Conservation (phyloP, 306 rosid genomes). For the Prunus campanulata region DNA sequence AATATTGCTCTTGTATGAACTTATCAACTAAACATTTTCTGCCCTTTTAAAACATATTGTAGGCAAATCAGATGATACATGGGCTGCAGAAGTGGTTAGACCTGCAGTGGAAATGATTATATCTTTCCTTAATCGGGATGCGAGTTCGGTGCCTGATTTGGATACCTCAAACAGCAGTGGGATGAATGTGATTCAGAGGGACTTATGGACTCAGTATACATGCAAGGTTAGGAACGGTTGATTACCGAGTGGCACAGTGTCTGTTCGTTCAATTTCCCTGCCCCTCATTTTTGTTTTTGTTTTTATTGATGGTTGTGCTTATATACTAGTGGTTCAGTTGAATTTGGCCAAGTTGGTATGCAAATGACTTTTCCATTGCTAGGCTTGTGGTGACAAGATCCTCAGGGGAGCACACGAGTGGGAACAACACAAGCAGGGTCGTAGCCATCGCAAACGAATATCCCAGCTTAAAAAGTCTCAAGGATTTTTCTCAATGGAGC, state of each 20-base stretch:
- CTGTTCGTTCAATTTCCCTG: not conserved
- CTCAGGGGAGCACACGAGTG: slow-evolving; percentile 88
- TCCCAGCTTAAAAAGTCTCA: slow-evolving; percentile 50
- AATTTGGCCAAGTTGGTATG: not conserved
- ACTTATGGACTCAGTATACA: slow-evolving; percentile 79
- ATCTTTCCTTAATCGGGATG: slow-evolving; percentile 47
- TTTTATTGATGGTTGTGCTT: not conserved
- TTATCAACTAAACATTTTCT: not conserved
- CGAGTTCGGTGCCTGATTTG: slow-evolving; percentile 24
- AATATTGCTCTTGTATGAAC: not conserved
- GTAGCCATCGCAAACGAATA: slow-evolving; percentile 75
- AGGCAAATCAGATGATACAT: slow-evolving; percentile 65
- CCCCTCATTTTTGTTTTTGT: not conserved
- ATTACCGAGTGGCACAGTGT: not conserved
- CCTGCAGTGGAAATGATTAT: slow-evolving; percentile 48
- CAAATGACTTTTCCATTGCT: slow-evolving; percentile 16
- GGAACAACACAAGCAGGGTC: slow-evolving; percentile 84
- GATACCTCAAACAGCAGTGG: slow-evolving; percentile 31
- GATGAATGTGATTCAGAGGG: slow-evolving; percentile 50
- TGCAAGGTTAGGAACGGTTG: slow-evolving; percentile 57
- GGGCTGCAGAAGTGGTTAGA: slow-evolving; percentile 64
- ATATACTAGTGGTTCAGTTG: not conserved
- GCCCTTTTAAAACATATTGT: slow-evolving; percentile 7
- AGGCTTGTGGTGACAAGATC: slow-evolving; percentile 84
- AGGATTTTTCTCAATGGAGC: slow-evolving; percentile 19